These are phyloP conservation scores for Penicillium crystallinum DNA, from an alignment of 495 filamentous ascomycete species.

Conservation along the genomic window DNA sequence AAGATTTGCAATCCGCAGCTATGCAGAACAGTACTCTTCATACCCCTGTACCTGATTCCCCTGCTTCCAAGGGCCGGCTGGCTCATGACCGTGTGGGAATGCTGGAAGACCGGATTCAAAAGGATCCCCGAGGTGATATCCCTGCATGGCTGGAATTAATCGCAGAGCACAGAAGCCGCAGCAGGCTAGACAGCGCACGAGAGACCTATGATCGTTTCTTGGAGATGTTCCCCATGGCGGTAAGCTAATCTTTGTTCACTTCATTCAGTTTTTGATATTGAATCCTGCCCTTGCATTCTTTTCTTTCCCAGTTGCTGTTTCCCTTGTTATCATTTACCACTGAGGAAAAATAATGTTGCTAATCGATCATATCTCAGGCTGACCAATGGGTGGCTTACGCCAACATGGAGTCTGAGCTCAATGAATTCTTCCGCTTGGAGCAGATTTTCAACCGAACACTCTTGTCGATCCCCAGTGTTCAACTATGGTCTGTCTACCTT, in stretches of 20 bases:
- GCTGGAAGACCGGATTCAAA: conserved; percentile 81
- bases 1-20: conserved; percentile 31
- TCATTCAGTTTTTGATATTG: too few relatives aligned
- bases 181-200: conserved; percentile 76
- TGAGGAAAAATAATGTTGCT: conserved; percentile 1
- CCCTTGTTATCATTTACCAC: not conserved
- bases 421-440: conserved; percentile 72
- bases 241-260: conserved; percentile 50
- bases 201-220: conserved; percentile 81
- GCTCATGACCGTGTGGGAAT: conserved; percentile 77
- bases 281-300: too few relatives aligned
- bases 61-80: conserved; percentile 52
- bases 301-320: not conserved
- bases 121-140: conserved; percentile 87
- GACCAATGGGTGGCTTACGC: conserved; percentile 83
- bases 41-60: conserved; percentile 35
- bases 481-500: conserved; percentile 89
- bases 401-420: conserved; percentile 78
- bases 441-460: conserved; percentile 74
- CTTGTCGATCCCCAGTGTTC: conserved; percentile 66
- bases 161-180: conserved; percentile 73
- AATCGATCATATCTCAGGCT: conserved; percentile 52
- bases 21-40: conserved; percentile 36
- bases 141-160: conserved; percentile 87
- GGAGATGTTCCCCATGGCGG: conserved; percentile 78